Base-by-base conservation (phyloP, 2,329 filamentous ascomycete genomes). In the Hymenoscyphus salicellus region DNA sequence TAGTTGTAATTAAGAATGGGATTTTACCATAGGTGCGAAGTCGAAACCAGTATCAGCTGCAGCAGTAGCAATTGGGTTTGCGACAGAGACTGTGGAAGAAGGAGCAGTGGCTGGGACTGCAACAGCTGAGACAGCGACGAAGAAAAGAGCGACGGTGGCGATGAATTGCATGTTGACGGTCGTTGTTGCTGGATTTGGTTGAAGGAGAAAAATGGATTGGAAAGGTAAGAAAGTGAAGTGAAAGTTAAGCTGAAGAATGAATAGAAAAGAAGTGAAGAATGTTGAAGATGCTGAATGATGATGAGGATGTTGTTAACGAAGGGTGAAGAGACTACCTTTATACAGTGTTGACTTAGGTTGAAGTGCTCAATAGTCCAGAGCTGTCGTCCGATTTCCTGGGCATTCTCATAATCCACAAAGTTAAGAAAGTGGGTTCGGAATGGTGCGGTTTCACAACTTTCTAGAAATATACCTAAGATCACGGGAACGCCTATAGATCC, bases 211-310 rank as follows among this genome's bases (percentile, higher is more conserved):
- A 23, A 16, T 26, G 2, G 46, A 26, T 52, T 52, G 20, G 11
- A 26, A 23, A 52, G 46, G 46, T 14, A 52, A 52, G 46, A 26
- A 52, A 52, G 46, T 52, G 46, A 52, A 52, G 46, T 52, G 46
- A 52, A 52, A 52, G 20, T n/a, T 49, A 52, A 52, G 3, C 7
- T 14, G n/a, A 38, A 52, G 46, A 14, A 52, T 52, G 20, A 52
- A 52, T 52, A 52, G 46, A 52, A 26, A 52, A 8, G 46, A 52
- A 52, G 46, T 52, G 46, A 26, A 52, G 46, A 52, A 23, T 26
- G 46, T 16, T 26, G 46, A 26, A 52, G 46, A 52, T 23, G 46
- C 46, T 52, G 46, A 52, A 52, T 52, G 46, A 52, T 52, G 46
- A 26, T 52, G 46, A 49, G 43, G 10, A 52, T 52, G 46, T 52